Evolutionary conservation across 148 eudicot genomes (phyloP), one percentile per base, ranked within the genome.

Genomic region (Heliosperma pusillum): DNA sequence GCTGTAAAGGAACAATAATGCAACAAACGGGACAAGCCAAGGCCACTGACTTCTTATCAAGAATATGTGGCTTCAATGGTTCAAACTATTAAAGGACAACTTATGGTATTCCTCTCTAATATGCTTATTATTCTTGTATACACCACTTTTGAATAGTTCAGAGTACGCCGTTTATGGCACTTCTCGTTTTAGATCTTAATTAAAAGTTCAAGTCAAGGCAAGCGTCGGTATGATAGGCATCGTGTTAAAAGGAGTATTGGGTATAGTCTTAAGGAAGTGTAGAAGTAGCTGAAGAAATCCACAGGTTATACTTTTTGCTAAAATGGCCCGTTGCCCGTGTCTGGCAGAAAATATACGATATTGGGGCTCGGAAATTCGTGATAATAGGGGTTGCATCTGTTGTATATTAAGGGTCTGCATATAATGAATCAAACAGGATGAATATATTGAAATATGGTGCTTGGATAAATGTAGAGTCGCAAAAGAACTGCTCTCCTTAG

Each of bases 361-460:
- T 84, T 0, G 98, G 98, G 25, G 97, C 73, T 5, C 87, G 94
- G 25, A 93, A 93, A 77, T 85, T 79, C 29, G 75, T 78, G 50
- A 50, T 88, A 44, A 26, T 84, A 4, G 97, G 94, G 13, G 36
- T 88, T 3, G 81, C 83, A 22, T n/a, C n/a, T n/a, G n/a, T n/a
- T n/a, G n/a, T n/a, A n/a, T n/a, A n/a, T n/a, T n/a, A n/a, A n/a
- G n/a, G n/a, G n/a, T n/a, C n/a, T n/a, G n/a, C n/a, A n/a, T n/a
- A n/a, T n/a, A n/a, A n/a, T n/a, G n/a, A n/a, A n/a, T n/a, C n/a
- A n/a, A n/a, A n/a, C n/a, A n/a, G n/a, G n/a, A n/a, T n/a, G n/a
- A n/a, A n/a, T n/a, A n/a, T n/a, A n/a, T n/a, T n/a, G n/a, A n/a
- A n/a, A n/a, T n/a, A n/a, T n/a, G n/a, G n/a, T n/a, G n/a, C n/a